Base-by-base conservation (phyloP, 179 eudicot genomes). In the Silene coronaria region DNA sequence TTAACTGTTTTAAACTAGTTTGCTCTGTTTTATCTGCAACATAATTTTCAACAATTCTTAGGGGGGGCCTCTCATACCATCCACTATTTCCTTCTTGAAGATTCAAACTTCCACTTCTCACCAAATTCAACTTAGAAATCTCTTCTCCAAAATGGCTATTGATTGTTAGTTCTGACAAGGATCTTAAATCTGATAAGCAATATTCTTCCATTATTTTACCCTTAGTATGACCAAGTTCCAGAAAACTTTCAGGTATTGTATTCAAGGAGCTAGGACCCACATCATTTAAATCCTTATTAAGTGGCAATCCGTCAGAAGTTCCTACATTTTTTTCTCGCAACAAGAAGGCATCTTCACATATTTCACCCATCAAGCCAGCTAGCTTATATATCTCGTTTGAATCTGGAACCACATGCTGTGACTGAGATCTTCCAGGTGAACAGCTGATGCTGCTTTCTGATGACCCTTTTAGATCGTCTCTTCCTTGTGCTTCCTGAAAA, bases 261-360 rank as follows among this genome's bases (percentile, higher is more conserved):
- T 28, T 27, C 71, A 38, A 12, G 28, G 75, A 71, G 68, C 70
- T 45, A 72, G 74, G 67, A 36, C 80, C 75, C 72, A 72, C 86
- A 46, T 71, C 86, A 72, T n/a, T 74, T 74, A 70, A 79, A 67
- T 61, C 70, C 71, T 77, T 27, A 75, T 7, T 57, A 69, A 73
- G 45, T 60, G 72, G 84, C 60, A 86, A 77, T 58, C 78, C 84
- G 77, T 73, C 79, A 63, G 67, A 68, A 45, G 78, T 74, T 30
- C 76, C 83, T 74, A 76, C 76, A 76, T 67, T 71, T 58, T 72
- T 79, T 61, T 77, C 82, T 72, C 78, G 70, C 17, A 76, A 76
- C 71, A 79, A 81, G 78, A 92, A 95, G 73, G 93, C 97, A 79
- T 89, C 88, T 80, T 95, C 97, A 84, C 85, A 81, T 72, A 95